phyloP scores from a whole-genome alignment of 352 stramenopile genomes.

The Pythium utonaiense region DNA sequence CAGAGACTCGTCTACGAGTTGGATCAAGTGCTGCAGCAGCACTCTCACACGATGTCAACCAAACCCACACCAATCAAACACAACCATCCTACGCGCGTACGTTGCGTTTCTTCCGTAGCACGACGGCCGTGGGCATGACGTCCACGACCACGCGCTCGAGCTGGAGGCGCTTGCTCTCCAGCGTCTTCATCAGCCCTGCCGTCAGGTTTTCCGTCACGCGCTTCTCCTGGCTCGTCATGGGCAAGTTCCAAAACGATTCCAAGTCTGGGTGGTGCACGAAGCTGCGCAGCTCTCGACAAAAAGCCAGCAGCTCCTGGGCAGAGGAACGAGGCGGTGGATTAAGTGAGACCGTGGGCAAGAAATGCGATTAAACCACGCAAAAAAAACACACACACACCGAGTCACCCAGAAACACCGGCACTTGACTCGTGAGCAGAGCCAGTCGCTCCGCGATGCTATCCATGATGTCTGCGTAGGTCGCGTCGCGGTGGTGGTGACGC shows the following conservation, averaged over 20 bases:
- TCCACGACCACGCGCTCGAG: background rate
- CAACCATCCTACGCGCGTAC: background rate
- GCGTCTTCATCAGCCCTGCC: background rate
- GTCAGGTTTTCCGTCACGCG: constrained; percentile 4
- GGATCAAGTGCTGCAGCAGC: constrained; percentile 28
- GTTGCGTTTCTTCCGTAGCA: constrained; percentile 13
- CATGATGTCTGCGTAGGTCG: constrained; percentile 8
- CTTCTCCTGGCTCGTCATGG: constrained; percentile 15
- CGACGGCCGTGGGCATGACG: background rate
- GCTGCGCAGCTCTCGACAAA: constrained; percentile 14
- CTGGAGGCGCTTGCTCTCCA: background rate
- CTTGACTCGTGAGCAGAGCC: background rate
- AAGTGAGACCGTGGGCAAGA: too few species aligned
- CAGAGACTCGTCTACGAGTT: constrained; percentile 34
- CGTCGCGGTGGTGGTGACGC: background rate
- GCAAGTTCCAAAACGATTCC: constrained; percentile 17
- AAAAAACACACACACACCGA: constrained; percentile 5
- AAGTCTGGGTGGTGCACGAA: constrained; percentile 15
- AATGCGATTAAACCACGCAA: background rate
- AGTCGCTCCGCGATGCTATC: constrained; percentile 8
- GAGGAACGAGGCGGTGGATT: too few species aligned
- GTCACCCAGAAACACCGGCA: constrained; percentile 25
- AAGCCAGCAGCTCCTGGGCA: constrained; percentile 18
- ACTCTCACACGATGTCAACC: too few species aligned
- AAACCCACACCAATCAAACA: background rate